These are phyloP conservation scores for Cladosporium sp. DNA, from an alignment of 2,329 filamentous ascomycete genomes.

Conservation along the genomic window DNA sequence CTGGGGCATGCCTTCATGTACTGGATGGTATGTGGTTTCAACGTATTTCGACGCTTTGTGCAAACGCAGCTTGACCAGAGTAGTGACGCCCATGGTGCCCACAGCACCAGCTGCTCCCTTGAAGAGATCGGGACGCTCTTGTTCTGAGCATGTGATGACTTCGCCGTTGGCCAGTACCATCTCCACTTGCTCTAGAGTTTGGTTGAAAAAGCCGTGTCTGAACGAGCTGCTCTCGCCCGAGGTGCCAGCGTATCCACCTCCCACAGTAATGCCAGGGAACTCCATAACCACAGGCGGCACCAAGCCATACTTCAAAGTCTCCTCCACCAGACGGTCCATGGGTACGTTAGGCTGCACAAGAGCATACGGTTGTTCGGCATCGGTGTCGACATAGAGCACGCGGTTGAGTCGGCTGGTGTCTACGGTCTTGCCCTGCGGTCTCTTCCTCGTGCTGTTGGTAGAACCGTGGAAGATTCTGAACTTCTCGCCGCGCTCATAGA, in stretches of 20 bases:
- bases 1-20: conserved; percentile 43
- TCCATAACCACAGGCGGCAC: conserved; percentile 70
- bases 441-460: conserved; percentile 69
- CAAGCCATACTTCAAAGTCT: conserved; percentile 57
- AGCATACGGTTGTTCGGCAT: conserved; percentile 45
- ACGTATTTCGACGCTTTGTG: conserved; percentile 51
- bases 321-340: conserved; percentile 65
- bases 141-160: conserved; percentile 57
- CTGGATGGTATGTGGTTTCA: conserved; percentile 52
- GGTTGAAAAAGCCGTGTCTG: conserved; percentile 66
- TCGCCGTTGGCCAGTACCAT: conserved; percentile 65
- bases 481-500: conserved; percentile 56
- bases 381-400: conserved; percentile 50
- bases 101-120: conserved; percentile 67
- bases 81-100: conserved; percentile 69
- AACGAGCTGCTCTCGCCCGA: conserved; percentile 69
- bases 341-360: conserved; percentile 69
- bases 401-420: conserved; percentile 54
- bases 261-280: conserved; percentile 69
- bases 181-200: conserved; percentile 63
- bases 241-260: conserved; percentile 67
- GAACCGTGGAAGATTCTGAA: conserved; percentile 79
- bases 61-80: conserved; percentile 56
- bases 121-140: conserved; percentile 62
- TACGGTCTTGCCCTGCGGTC: conserved; percentile 32